A percentile compares a stretch with the other conserved stretches of the same genome.
Evolutionary conservation across 108 stramenopile genomes (phyloP).

Genomic region (Discostella stelligeroides): DNA sequence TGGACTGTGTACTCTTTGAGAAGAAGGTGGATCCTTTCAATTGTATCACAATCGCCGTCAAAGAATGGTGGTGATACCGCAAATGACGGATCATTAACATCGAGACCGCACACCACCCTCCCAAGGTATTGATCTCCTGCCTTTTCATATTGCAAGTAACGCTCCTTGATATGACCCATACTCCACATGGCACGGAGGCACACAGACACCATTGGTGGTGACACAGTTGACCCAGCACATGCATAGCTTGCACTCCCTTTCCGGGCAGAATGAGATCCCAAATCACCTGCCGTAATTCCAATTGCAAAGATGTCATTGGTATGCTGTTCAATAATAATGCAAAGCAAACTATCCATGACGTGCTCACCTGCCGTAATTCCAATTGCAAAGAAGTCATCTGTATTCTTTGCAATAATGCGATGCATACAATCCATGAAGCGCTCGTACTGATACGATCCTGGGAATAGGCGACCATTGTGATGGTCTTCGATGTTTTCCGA

Average conservation of each 20-base stretch:
- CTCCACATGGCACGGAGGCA: slow-evolving; percentile 16
- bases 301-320: background rate
- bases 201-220: slow-evolving; percentile 19
- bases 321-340: too few relatives aligned
- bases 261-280: slow-evolving; percentile 20
- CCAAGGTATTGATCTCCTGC: slow-evolving; percentile 28
- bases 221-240: slow-evolving; percentile 25
- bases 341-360: too few relatives aligned
- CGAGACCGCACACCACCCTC: background rate
- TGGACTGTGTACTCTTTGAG: background rate
- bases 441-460: slow-evolving; percentile 7
- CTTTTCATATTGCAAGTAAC: slow-evolving; percentile 22
- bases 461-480: slow-evolving; percentile 8
- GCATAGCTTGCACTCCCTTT: slow-evolving; percentile 8
- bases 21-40: background rate
- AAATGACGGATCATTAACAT: slow-evolving; percentile 1
- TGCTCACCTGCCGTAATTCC: too few relatives aligned
- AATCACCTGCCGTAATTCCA: slow-evolving; percentile 10
- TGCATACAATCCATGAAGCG: slow-evolving; percentile 15
- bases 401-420: background rate
- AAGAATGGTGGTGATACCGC: slow-evolving; percentile 14
- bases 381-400: too few relatives aligned
- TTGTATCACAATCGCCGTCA: background rate
- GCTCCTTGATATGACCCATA: slow-evolving; percentile 23
- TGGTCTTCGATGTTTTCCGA: background rate